These are phyloP conservation scores for Talaromyces sp. DNA, from an alignment of 2,329 filamentous ascomycete species.

Conservation along the genomic window DNA sequence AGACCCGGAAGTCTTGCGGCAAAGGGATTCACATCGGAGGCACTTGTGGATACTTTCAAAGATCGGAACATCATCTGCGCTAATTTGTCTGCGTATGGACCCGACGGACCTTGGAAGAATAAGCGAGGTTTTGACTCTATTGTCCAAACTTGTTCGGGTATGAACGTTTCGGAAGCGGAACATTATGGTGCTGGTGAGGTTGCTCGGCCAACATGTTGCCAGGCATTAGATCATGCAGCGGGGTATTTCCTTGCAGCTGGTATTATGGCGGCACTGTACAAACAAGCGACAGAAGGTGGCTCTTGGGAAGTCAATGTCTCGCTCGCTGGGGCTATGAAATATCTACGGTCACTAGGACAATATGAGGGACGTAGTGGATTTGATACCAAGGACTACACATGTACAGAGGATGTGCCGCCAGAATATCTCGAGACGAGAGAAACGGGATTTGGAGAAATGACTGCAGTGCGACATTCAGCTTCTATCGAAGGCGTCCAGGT, in stretches of 20 bases:
- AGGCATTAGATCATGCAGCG: slow-evolving; percentile 55
- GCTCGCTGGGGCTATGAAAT: slow-evolving; percentile 55
- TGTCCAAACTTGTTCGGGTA: slow-evolving; percentile 54
- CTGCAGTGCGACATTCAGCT: slow-evolving; percentile 49
- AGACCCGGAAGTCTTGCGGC: slow-evolving; percentile 48
- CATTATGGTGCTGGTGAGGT: slow-evolving; percentile 40
- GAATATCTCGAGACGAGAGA: slow-evolving; percentile 45
- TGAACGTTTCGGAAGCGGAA: slow-evolving; percentile 56
- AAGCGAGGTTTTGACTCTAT: slow-evolving; percentile 56
- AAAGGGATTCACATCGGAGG: slow-evolving; percentile 41
- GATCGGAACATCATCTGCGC: slow-evolving; percentile 48
- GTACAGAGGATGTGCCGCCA: slow-evolving; percentile 29
- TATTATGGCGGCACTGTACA: slow-evolving; percentile 52
- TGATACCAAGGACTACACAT: slow-evolving; percentile 31
- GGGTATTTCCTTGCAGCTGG: slow-evolving; percentile 57
- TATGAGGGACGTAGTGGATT: slow-evolving; percentile 48
- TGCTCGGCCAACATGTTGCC: slow-evolving; percentile 49
- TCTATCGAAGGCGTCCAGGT: slow-evolving; percentile 43
- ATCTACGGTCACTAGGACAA: slow-evolving; percentile 55
- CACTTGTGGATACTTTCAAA: slow-evolving; percentile 37
- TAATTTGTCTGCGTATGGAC: slow-evolving; percentile 54
- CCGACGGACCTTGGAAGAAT: slow-evolving; percentile 45
- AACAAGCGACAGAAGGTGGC: slow-evolving; percentile 44
- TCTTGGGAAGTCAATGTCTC: slow-evolving; percentile 55
- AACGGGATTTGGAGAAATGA: slow-evolving; percentile 48